phyloP scores from a whole-genome alignment of 805 yeast species.

The Helenozyma rhizophorensis region DNA sequence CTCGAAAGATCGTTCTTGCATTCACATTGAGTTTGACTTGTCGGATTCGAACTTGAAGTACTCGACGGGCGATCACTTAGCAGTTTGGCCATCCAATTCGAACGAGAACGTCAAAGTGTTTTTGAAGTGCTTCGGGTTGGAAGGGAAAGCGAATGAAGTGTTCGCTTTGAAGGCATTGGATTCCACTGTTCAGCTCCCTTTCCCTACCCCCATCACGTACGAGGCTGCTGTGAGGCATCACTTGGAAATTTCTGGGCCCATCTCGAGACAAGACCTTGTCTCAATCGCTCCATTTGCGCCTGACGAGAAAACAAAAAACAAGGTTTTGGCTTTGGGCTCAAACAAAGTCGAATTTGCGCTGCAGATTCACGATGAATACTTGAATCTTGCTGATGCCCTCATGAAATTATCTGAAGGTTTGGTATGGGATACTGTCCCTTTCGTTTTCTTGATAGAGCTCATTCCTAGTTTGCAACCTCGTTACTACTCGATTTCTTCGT shows the following conservation, averaged over 20 bases:
- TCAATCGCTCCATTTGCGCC: slow-evolving; percentile 83
- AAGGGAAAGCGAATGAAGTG: slow-evolving; percentile 47
- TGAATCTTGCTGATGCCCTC: slow-evolving; percentile 75
- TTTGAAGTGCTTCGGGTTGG: slow-evolving; percentile 57
- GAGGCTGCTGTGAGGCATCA: slow-evolving; percentile 82
- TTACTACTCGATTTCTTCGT: slow-evolving; percentile 93
- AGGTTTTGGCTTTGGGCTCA: slow-evolving; percentile 51
- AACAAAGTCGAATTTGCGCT: slow-evolving; percentile 67
- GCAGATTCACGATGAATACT: slow-evolving; percentile 56
- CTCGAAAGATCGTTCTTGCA: slow-evolving; percentile 64
- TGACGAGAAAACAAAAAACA: slow-evolving; percentile 46
- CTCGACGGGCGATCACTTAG: slow-evolving; percentile 94
- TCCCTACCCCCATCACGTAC: slow-evolving; percentile 83
- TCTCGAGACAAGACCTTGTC: slow-evolving; percentile 81
- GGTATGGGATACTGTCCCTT: slow-evolving; percentile 77
- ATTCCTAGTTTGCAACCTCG: slow-evolving; percentile 85
- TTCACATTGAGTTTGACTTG: slow-evolving; percentile 86
- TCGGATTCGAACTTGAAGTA: slow-evolving; percentile 71
- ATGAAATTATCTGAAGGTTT: slow-evolving; percentile 54
- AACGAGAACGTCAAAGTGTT: slow-evolving; percentile 69
- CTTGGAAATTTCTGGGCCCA: slow-evolving; percentile 87
- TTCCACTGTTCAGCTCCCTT: slow-evolving; percentile 56
- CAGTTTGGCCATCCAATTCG: slow-evolving; percentile 90
- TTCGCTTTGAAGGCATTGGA: slow-evolving; percentile 69
- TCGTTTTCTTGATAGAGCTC: slow-evolving; percentile 78